Evolutionary conservation across 805 yeast genomes (phyloP).

Genomic region (Lipomyces mesembrius): DNA sequence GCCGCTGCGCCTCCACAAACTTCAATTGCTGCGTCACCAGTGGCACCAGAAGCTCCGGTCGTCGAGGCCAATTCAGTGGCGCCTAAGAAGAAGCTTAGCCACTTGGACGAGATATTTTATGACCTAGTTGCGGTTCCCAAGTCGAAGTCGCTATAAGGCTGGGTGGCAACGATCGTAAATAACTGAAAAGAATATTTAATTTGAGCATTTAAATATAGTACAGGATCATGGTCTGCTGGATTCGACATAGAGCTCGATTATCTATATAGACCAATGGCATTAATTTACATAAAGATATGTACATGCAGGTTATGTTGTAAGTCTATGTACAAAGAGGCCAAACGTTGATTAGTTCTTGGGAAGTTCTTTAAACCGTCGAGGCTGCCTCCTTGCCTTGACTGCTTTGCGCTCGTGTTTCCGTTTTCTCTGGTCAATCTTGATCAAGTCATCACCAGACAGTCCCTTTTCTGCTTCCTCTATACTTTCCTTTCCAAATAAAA

Average conservation of each 20-base stretch:
- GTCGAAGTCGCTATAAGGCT: constrained; percentile 17
- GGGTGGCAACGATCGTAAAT: background rate
- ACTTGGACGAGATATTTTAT: constrained; percentile 31
- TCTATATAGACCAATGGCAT: background rate
- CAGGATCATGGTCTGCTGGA: background rate
- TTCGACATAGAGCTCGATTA: background rate
- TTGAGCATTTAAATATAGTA: background rate
- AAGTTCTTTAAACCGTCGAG: constrained; percentile 2
- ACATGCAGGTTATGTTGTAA: background rate
- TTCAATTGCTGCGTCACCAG: constrained; percentile 8
- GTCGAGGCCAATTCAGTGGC: constrained; percentile 14
- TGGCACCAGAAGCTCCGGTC: constrained; percentile 6
- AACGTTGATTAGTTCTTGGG: background rate
- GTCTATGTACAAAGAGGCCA: too few relatives aligned
- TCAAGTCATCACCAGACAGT: constrained; percentile 60
- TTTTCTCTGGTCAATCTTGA: constrained; percentile 36
- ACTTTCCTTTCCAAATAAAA: constrained; percentile 77
- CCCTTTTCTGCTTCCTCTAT: constrained; percentile 78
- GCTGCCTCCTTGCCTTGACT: background rate
- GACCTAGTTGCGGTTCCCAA: constrained; percentile 48
- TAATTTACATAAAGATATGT: background rate
- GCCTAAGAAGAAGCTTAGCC: constrained; percentile 22
- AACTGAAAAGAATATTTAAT: background rate
- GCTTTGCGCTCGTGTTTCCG: constrained; percentile 6
- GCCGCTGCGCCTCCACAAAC: constrained; percentile 24